Evolutionary conservation across 106 monocot genomes (phyloP), one percentile per base, ranked within the genome.

Genomic region (Dendrobium officinale): DNA sequence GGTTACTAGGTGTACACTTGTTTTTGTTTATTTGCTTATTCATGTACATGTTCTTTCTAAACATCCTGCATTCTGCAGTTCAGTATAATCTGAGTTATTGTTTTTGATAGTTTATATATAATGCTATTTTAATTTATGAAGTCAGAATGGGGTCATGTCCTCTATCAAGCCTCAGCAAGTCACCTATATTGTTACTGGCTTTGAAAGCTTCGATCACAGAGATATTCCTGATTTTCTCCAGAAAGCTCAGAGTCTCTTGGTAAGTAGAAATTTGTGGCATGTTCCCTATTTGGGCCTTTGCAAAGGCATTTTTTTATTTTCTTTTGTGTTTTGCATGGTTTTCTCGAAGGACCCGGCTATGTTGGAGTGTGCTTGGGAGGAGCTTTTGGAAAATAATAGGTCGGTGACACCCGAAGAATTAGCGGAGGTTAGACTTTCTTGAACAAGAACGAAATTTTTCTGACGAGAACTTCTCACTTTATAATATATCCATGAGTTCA

Each of bases 111-210:
- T 42, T 78, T 75, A 2, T 79, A 11, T 47, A n/a, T 48, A 49
- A 48, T 27, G 2, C 2, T 64, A 4, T 76, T 64, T 61, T 84
- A 55, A 43, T 83, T 85, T 73, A 48, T 64, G 44, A 44, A 78
- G 49, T 66, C 90, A 99, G 99, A 99, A 99, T 85, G 99, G 99
- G 2, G 81, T 87, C 9, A 76, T 73, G 6, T 93, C 89, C 26
- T 99, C 99, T 18, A 95, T 99, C 85, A 95, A 80, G 82, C 99
- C 95, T 16, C 92, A 99, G 66, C 99, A 99, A 85, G 78, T 99
- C 73, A 99, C 87, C 47, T 99, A 95, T 72, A 80, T 95, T 74
- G 83, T 99, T 66, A 91, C 95, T 79, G 93, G 87, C 79, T 87
- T 95, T 79, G 88, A 91, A 82, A 82, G 83, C 80, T 91, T 87